Conservation (phyloP, 805 yeast species). For the Hanseniaspora taiwanica region DNA sequence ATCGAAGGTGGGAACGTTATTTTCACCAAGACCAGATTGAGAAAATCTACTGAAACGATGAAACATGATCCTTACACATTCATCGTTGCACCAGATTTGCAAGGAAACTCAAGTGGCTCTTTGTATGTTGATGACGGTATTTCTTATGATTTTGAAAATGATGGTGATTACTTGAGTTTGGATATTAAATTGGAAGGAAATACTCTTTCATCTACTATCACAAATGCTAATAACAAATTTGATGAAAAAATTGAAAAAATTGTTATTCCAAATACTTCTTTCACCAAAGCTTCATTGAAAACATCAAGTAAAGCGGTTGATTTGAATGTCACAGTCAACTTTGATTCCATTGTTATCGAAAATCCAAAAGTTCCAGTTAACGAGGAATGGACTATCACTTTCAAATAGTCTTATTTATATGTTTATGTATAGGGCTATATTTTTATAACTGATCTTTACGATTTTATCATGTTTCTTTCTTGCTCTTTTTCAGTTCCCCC, state of each 20-base stretch:
- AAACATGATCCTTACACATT: constrained; percentile 68
- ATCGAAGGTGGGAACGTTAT: constrained; percentile 71
- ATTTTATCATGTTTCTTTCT: constrained; percentile 9
- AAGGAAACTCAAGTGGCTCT: constrained; percentile 41
- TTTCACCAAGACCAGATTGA: constrained; percentile 53
- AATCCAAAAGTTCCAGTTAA: constrained; percentile 38
- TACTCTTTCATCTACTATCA: constrained; percentile 12
- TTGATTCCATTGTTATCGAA: constrained; percentile 24
- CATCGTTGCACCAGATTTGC: constrained; percentile 40
- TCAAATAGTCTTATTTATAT: not conserved
- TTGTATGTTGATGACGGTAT: constrained; percentile 82
- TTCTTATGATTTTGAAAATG: constrained; percentile 37
- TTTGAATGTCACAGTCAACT: constrained; percentile 1
- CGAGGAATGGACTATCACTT: constrained; percentile 33
- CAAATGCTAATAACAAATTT: not conserved
- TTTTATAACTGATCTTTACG: not conserved
- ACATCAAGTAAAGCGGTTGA: not conserved
- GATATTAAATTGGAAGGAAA: constrained; percentile 28
- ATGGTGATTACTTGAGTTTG: constrained; percentile 37
- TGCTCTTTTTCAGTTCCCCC: not conserved
- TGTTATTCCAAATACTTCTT: constrained; percentile 1
- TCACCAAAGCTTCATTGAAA: not conserved
- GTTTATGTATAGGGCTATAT: not conserved
- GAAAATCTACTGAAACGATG: constrained; percentile 74
- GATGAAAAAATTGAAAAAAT: constrained; percentile 5